phyloP scores from a whole-genome alignment of 1,284 basidiomycete species.

The Tylopilus orsonianus region DNA sequence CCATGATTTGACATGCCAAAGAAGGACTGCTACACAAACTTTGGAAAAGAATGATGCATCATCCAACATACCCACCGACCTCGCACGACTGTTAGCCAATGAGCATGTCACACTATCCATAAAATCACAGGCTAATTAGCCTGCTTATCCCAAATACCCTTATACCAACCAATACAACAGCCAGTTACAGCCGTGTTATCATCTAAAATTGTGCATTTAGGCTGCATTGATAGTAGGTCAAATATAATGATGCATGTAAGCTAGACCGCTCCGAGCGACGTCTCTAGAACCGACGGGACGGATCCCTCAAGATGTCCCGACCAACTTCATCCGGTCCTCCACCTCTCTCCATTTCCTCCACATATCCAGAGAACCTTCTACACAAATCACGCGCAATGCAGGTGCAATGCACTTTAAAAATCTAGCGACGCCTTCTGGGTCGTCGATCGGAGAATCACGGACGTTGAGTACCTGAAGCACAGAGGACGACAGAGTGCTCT shows the following conservation, averaged over 20 bases:
- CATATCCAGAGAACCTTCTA: constrained; percentile 30
- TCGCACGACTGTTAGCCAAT: too few relatives aligned
- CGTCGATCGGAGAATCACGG: constrained; percentile 29
- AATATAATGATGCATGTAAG: constrained; percentile 6
- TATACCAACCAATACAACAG: too few relatives aligned
- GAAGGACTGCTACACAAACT: too few relatives aligned
- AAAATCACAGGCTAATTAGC: too few relatives aligned
- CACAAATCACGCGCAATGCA: constrained; percentile 25
- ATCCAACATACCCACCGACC: too few relatives aligned
- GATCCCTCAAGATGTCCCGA: neutral
- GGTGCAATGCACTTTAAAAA: constrained; percentile 29
- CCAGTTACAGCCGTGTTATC: too few relatives aligned
- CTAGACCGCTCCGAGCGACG: neutral
- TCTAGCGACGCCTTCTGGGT: constrained; percentile 28
- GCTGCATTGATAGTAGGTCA: too few relatives aligned
- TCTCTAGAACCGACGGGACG: neutral
- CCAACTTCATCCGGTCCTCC: constrained; percentile 26
- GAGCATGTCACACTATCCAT: too few relatives aligned
- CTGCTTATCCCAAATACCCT: too few relatives aligned
- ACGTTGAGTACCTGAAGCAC: constrained; percentile 28
- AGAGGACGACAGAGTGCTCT: neutral
- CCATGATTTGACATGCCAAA: too few relatives aligned
- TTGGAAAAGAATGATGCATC: too few relatives aligned
- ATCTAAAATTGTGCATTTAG: too few relatives aligned
- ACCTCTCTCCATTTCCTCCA: constrained; percentile 33